Evolutionary conservation across 2,329 filamentous ascomycete species (phyloP), one percentile per base, ranked within the genome.

Genomic region (Penicillium janthinellum): DNA sequence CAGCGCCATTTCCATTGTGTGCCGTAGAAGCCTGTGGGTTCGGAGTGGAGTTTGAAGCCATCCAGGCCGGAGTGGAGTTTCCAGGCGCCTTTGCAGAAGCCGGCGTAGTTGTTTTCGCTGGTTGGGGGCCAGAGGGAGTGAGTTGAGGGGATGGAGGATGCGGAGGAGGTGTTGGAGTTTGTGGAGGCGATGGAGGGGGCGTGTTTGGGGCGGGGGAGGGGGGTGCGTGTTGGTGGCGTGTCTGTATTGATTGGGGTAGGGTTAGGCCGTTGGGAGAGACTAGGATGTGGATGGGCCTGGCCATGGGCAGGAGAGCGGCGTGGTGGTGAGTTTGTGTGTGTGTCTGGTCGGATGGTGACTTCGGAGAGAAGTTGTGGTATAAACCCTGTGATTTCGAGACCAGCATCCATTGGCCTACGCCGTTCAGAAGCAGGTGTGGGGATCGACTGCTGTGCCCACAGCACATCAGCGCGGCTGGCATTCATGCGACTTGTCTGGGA

Each of bases 21-120:
- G 15, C 35, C 71, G 64, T 67, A 77, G 35, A 55, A 65, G 8
- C 63, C 64, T 11, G 51, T 37, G 0, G 63, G 61, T 12, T 62
- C 61, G 2, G 44, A 45, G 48, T 62, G 60, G n/a, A 64, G 47
- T 48, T 59, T 64, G 54, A 67, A 64, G 12, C 55, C 61, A 6
- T 54, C 50, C 5, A 65, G 57, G 1, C 64, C 63, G 14, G 56
- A 56, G 31, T 77, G 73, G 10, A 77, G 68, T 50, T 73, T 76
- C 73, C 76, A 79, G 4, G 79, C 78, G 10, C 75, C 74, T 69
- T 80, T 81, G 72, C 81, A 83, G 70, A 82, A 82, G 4, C 75
- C 75, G 0, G 71, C 68, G 39, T 70, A 77, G 12, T 68, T 64
- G 56, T 77, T 75, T 37, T 68, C 70, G 60, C 75, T 71, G 44